Base-by-base conservation (phyloP, 495 filamentous ascomycete genomes). In the Podospora pseudocomata region DNA sequence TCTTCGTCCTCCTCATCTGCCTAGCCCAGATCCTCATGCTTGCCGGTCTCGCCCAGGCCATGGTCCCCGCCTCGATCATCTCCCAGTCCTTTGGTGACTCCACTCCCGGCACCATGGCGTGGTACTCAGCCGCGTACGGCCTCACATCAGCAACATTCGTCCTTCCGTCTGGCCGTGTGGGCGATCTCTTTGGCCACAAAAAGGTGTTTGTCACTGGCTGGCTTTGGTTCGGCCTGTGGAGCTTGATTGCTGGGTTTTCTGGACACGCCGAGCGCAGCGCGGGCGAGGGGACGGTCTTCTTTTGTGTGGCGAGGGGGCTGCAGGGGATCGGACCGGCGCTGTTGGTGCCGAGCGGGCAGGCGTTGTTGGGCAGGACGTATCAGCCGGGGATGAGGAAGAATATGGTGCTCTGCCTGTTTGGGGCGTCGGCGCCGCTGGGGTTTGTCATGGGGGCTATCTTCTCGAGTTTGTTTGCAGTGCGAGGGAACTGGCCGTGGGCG, bases 121-220 rank as follows among this genome's bases (percentile, higher is more conserved):
- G 86, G 85, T 80, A 81, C 64, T 77, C 81, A 59, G 83, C 27
- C 16, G 23, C 16, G 4, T 61, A 61, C 84, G 80, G 81, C n/a
- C 72, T 89, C 18, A 91, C 88, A 0, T 84, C 86, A 5, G 89
- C 89, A n/a, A 89, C 88, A 0, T 91, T 91, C 70, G 89, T 92
- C 60, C 80, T 92, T 13, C 82, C 87, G 5, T 83, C 86, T 4
- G 90, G 90, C 15, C 82, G 89, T 5, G 79, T 90, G 4, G 89
- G 90, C 0, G 90, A 92, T 66, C 73, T 90, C 4, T 87, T 86
- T 67, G 89, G 90, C 27, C 87, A 90, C 73, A 86, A 87, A 65
- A 78, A 78, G 7, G 78, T 92, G 67, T 89, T 92, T 70, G 73
- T 88, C n/a, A 73, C 86, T 39, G 90, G 88, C 0, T 91, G 83